Conservation (phyloP, 192 early-diverging fungal genomes). For the Coemansia sp. region DNA sequence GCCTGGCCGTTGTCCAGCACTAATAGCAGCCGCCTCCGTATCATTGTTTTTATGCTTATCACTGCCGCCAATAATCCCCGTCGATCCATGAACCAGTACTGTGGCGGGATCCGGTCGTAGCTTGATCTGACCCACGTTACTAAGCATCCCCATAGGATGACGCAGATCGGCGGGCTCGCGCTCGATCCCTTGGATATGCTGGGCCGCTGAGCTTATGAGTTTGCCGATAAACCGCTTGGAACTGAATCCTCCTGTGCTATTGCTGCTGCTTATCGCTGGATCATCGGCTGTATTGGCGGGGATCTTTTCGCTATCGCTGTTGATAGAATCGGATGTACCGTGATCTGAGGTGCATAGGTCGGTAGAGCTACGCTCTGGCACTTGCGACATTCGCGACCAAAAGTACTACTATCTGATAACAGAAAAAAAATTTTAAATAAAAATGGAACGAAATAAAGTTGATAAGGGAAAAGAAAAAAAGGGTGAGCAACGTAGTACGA, state of each 20-base stretch:
- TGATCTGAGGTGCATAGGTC: too few relatives aligned
- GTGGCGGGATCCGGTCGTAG: slow-evolving; percentile 34
- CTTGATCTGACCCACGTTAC: slow-evolving; percentile 41
- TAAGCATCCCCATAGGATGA: slow-evolving; percentile 15
- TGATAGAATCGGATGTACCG: not conserved
- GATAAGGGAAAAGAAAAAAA: too few relatives aligned
- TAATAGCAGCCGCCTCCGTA: too few relatives aligned
- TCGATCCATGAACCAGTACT: slow-evolving; percentile 5
- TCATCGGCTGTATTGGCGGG: not conserved
- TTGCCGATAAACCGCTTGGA: slow-evolving; percentile 8
- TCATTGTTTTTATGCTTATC: not conserved
- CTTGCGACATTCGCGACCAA: too few relatives aligned
- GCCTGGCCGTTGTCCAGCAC: slow-evolving; percentile 21
- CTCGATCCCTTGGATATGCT: slow-evolving; percentile 40
- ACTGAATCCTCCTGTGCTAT: not conserved
- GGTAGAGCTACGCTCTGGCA: not conserved
- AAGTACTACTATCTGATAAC: too few relatives aligned
- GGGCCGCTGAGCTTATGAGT: slow-evolving; percentile 23
- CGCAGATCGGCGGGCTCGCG: slow-evolving; percentile 9
- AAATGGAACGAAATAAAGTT: too few relatives aligned
- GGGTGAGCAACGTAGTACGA: too few relatives aligned
- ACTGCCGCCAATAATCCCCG: not conserved
- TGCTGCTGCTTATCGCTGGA: not conserved
- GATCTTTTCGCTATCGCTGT: not conserved
- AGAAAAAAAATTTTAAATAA: too few relatives aligned